These are phyloP conservation scores for Podila clonocystis DNA, from an alignment of 192 early-diverging fungal genomes.

Conservation along the genomic window DNA sequence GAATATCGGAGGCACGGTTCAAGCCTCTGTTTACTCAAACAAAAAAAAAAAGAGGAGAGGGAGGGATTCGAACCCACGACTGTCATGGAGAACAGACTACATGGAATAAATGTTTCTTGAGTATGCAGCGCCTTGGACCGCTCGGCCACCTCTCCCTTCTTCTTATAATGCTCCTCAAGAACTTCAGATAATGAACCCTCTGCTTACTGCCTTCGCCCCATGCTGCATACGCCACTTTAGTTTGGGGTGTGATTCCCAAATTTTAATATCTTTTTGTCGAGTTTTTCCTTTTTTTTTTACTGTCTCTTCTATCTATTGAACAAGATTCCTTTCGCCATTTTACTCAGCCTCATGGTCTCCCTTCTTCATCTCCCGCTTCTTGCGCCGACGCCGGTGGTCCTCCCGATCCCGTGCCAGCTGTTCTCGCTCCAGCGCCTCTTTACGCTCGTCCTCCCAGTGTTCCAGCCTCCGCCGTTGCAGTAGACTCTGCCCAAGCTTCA, in stretches of 20 bases:
- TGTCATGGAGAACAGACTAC: not conserved
- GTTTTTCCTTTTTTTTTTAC: too few species aligned
- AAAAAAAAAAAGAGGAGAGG: not conserved
- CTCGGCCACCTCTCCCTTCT: not conserved
- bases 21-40: not conserved
- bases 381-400: slow-evolving; percentile 7
- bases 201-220: too few species aligned
- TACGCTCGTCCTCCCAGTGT: slow-evolving; percentile 2
- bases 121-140: not conserved
- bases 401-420: slow-evolving; percentile 20
- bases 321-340: too few species aligned
- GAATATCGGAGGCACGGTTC: too few species aligned
- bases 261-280: too few species aligned
- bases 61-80: slow-evolving; percentile 2
- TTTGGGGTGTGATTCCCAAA: too few species aligned
- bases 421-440: slow-evolving; percentile 11
- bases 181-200: too few species aligned
- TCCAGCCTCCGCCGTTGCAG: slow-evolving; percentile 17
- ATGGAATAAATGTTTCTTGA: not conserved
- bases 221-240: too few species aligned
- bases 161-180: too few species aligned
- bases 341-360: not conserved
- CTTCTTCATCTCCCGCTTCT: slow-evolving; percentile 3
- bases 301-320: too few species aligned
- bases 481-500: slow-evolving; percentile 10